Base-by-base conservation (phyloP, 768 basidiomycete genomes). In the Solioccasus polychromus region DNA sequence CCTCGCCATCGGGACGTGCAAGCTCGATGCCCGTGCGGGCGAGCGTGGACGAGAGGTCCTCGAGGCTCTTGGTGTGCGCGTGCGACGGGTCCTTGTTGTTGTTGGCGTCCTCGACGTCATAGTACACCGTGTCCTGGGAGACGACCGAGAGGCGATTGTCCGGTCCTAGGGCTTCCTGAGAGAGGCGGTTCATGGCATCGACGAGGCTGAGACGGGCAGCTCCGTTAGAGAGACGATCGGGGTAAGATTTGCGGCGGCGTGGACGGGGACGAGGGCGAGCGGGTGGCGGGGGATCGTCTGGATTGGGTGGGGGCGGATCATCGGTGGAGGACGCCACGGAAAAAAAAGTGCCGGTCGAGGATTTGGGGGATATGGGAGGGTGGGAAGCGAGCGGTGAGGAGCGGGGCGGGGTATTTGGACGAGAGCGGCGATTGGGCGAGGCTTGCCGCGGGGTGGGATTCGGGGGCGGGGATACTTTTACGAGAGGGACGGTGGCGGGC, bases 111-210 rank as follows among this genome's bases (percentile, higher is more conserved):
- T 63, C 45, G 18, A 42, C 12, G 15, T 63, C 62, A 19, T 50
- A 63, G 39, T 64, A 63, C 18, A 57, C 44, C 3, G 62, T 66
- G 20, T 59, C 42, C 23, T 55, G 50, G 15, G 64, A 66, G 0
- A 44, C 37, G 2, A 53, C 29, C 1, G 62, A 63, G 37, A 66
- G 52, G 1, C 62, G 55, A 14, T 58, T 45, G 7, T 47, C 32
- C 14, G 25, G 11, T 31, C 39, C 8, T 1, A 29, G 11, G 32
- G 30, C 24, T 41, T 57, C 58, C n/a, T 60, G 59, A 1, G 59
- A 61, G 4, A 60, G 50, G 25, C 42, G 57, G 20, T 62, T 53
- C 55, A 62, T 43, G 5, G 64, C 62, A 39, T 64, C 62, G 3
- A 64, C 35, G 19, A 63, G 53, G 35, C 62, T 66, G 17, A 61